phyloP scores from a whole-genome alignment of 2,329 filamentous ascomycete genomes.

The Lachnellula occidentalis region DNA sequence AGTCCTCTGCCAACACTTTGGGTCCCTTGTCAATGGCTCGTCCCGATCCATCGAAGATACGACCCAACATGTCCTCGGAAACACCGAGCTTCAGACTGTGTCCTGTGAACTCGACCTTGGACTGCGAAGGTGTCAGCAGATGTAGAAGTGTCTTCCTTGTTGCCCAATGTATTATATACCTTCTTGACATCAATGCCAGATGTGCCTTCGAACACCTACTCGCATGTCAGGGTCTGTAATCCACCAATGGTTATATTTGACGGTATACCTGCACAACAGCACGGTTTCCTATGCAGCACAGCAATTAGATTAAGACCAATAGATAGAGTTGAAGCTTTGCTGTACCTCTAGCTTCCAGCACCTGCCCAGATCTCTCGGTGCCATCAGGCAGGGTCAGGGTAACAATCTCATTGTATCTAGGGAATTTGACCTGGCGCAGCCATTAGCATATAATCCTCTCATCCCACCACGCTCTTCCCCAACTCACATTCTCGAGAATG shows the following conservation, averaged over 20 bases:
- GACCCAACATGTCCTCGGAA: slow-evolving; percentile 98
- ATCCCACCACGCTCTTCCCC: background rate
- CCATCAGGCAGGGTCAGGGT: slow-evolving; percentile 94
- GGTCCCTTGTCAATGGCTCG: slow-evolving; percentile 98
- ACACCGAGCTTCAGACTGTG: slow-evolving; percentile 98
- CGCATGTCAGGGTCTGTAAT: slow-evolving; percentile 25
- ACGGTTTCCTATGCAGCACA: slow-evolving; percentile 61
- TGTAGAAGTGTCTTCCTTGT: background rate
- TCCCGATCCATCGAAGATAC: slow-evolving; percentile 97
- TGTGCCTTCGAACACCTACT: slow-evolving; percentile 93
- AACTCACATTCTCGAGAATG: slow-evolving; percentile 86
- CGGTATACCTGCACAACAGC: slow-evolving; percentile 82
- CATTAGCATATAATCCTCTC: slow-evolving; percentile 15
- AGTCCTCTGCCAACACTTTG: slow-evolving; percentile 96
- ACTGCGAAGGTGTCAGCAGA: slow-evolving; percentile 46
- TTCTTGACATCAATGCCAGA: slow-evolving; percentile 97
- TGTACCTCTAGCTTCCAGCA: slow-evolving; percentile 91
- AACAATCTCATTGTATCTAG: slow-evolving; percentile 96
- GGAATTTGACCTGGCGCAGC: slow-evolving; percentile 82
- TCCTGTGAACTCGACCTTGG: slow-evolving; percentile 94
- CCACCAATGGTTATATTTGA: background rate
- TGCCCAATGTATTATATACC: slow-evolving; percentile 43
- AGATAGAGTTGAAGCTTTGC: slow-evolving; percentile 1
- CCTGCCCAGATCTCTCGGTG: slow-evolving; percentile 86
- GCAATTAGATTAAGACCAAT: slow-evolving; percentile 14